Conservation (phyloP, 1,139 yeast species). For the Yamadazyma songkhlaensis region DNA sequence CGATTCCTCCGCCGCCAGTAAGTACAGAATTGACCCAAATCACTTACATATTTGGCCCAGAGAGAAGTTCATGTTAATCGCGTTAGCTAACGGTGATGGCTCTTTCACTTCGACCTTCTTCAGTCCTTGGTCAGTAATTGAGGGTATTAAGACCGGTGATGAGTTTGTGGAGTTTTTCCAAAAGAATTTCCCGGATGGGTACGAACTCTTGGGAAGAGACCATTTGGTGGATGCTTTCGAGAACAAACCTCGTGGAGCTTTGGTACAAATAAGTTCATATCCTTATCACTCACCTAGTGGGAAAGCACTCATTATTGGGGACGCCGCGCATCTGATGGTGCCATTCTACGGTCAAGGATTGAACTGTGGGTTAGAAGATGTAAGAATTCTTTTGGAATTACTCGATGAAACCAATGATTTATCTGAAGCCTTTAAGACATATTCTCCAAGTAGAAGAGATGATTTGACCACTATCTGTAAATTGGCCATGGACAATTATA, state of each 20-base stretch:
- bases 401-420: constrained; percentile 48
- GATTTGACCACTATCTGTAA: constrained; percentile 76
- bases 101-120: constrained; percentile 89
- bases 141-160: constrained; percentile 42
- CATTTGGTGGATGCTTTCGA: constrained; percentile 51
- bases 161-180: constrained; percentile 55
- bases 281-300: constrained; percentile 69
- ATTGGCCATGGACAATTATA: constrained; percentile 76
- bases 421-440: constrained; percentile 51
- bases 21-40: constrained; percentile 55
- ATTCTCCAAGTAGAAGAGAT: constrained; percentile 54
- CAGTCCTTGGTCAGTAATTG: constrained; percentile 72
- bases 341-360: constrained; percentile 97
- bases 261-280: constrained; percentile 63
- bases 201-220: constrained; percentile 60
- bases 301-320: constrained; percentile 73
- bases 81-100: constrained; percentile 80
- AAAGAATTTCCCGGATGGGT: constrained; percentile 71
- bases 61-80: constrained; percentile 81
- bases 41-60: constrained; percentile 96
- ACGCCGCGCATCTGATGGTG: constrained; percentile 96
- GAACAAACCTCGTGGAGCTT: constrained; percentile 69
- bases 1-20: constrained; percentile 23
- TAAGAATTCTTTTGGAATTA: constrained; percentile 59
- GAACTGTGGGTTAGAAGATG: constrained; percentile 96